Evolutionary conservation across 2,329 filamentous ascomycete genomes (phyloP).

Genomic region (Huntiella moniliformis): DNA sequence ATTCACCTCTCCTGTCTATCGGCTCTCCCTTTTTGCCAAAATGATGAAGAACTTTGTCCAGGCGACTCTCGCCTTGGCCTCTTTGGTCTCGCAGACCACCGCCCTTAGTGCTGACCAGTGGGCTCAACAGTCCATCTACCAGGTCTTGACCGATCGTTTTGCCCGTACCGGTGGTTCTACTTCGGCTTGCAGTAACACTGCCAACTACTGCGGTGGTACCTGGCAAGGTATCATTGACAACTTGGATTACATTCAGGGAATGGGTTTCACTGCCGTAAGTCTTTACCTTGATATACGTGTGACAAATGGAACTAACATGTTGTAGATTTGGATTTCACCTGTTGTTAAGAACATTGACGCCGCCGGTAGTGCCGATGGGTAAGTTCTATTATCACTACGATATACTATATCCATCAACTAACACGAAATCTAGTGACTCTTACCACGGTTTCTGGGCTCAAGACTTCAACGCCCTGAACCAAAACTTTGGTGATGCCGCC

Average conservation of each 20-base stretch:
- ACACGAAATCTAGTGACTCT: constrained; percentile 15
- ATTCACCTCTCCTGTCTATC: neutral
- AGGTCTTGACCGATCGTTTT: constrained; percentile 26
- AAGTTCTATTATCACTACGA: constrained; percentile 3
- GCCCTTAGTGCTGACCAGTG: constrained; percentile 19
- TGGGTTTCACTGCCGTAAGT: constrained; percentile 23
- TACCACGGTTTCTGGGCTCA: constrained; percentile 25
- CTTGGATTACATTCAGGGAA: constrained; percentile 31
- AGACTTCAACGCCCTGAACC: constrained; percentile 24
- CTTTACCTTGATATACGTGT: neutral
- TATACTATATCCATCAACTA: constrained; percentile 4
- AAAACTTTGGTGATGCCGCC: constrained; percentile 28
- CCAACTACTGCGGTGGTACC: constrained; percentile 30
- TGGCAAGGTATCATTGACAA: constrained; percentile 29
- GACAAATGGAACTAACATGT: neutral
- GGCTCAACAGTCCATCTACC: constrained; percentile 26
- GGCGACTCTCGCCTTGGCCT: neutral
- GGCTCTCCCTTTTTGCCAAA: neutral
- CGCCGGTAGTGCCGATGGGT: constrained; percentile 15
- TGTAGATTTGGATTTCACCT: constrained; percentile 26
- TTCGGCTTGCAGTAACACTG: constrained; percentile 16
- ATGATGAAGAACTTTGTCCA: constrained; percentile 3
- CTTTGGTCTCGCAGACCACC: neutral
- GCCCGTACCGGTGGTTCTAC: constrained; percentile 22
- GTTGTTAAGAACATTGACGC: constrained; percentile 23